Conservation (phyloP, 2,329 filamentous ascomycete species). For the Penicillium sp. region DNA sequence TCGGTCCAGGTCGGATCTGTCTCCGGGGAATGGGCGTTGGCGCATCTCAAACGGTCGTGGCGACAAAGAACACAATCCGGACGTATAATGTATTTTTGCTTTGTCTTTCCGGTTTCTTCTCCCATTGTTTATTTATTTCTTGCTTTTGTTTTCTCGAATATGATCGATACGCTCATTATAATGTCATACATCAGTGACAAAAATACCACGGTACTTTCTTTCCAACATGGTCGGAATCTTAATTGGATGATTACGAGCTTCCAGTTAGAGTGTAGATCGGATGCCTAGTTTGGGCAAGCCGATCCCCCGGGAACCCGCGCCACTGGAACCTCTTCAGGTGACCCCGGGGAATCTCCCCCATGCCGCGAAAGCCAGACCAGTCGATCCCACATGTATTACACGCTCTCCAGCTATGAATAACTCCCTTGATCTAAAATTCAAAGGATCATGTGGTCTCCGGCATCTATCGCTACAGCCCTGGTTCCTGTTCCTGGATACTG, state of each 20-base stretch:
- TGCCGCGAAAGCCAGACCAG: background rate
- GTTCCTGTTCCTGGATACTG: conserved; percentile 3
- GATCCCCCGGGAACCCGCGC: conserved; percentile 10
- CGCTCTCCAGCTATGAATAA: background rate
- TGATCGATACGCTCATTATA: background rate
- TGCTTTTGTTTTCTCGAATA: background rate
- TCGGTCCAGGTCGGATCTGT: conserved; percentile 1
- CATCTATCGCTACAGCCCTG: background rate
- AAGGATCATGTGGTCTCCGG: background rate
- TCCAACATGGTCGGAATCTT: background rate
- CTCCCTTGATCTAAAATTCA: background rate
- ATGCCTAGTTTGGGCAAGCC: conserved; percentile 18
- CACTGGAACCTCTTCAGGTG: conserved; percentile 9
- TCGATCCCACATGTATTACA: background rate
- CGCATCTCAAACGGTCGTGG: background rate
- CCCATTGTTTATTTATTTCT: background rate
- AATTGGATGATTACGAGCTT: background rate
- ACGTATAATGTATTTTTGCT: background rate
- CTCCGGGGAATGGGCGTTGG: conserved; percentile 1
- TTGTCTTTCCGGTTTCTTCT: too few relatives aligned
- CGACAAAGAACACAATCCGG: background rate
- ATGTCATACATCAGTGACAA: background rate
- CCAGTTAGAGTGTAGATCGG: conserved; percentile 8
- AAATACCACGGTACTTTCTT: background rate
- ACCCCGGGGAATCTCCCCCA: background rate